A percentile compares a stretch with the other conserved stretches of the same genome.
Evolutionary conservation across 2,329 filamentous ascomycete genomes (phyloP).

Genomic region (Rachicladosporium sp.): DNA sequence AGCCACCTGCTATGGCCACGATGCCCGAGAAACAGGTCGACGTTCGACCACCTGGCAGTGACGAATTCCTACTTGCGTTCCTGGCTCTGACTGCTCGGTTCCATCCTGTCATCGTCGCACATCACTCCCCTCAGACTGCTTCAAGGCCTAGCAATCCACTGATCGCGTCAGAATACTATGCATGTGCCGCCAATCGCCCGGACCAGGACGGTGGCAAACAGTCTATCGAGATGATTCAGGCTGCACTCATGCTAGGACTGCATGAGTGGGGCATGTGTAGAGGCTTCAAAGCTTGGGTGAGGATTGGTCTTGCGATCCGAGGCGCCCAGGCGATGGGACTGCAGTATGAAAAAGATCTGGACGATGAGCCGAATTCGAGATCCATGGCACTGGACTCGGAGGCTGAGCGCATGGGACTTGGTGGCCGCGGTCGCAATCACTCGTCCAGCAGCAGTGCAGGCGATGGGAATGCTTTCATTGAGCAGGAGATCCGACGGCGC

Average conservation of each 20-base stretch:
- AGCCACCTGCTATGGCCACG: slow-evolving; percentile 13
- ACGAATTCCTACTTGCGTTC: slow-evolving; percentile 50
- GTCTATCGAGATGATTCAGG: slow-evolving; percentile 53
- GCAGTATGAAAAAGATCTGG: slow-evolving; percentile 42
- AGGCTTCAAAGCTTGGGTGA: slow-evolving; percentile 53
- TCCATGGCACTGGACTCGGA: slow-evolving; percentile 27
- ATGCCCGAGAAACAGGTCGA: slow-evolving; percentile 11
- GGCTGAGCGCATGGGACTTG: slow-evolving; percentile 25
- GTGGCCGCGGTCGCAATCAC: slow-evolving; percentile 3
- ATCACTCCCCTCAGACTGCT: slow-evolving; percentile 40
- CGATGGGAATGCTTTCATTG: slow-evolving; percentile 36
- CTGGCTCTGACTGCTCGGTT: slow-evolving; percentile 59
- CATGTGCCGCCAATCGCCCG: slow-evolving; percentile 42
- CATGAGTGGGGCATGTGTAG: slow-evolving; percentile 59
- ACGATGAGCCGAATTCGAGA: slow-evolving; percentile 22
- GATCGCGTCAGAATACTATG: slow-evolving; percentile 53
- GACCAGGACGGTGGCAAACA: slow-evolving; percentile 32
- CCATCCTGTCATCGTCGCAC: slow-evolving; percentile 46
- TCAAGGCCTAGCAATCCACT: slow-evolving; percentile 38
- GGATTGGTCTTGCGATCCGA: slow-evolving; percentile 46
- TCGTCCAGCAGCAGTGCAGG: slow-evolving; percentile 13
- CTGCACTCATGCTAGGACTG: slow-evolving; percentile 56
- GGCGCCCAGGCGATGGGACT: slow-evolving; percentile 51
- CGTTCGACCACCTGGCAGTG: slow-evolving; percentile 41
- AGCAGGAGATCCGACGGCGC: slow-evolving; percentile 52